Evolutionary conservation across 2,329 filamentous ascomycete species (phyloP).

Genomic region (Coniochaeta hoffmannii): DNA sequence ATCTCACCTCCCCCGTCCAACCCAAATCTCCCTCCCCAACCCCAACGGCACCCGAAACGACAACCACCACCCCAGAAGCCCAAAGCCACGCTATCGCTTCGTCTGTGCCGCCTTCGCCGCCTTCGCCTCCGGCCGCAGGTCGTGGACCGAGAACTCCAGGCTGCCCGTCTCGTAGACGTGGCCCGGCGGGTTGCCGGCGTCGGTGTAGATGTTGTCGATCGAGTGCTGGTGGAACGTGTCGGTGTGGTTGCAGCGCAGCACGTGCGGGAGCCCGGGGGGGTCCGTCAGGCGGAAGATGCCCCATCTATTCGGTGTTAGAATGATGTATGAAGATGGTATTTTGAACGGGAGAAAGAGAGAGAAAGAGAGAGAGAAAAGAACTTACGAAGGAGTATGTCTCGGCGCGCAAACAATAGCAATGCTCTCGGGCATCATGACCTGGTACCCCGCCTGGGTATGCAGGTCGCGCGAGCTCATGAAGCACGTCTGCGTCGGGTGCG

Average conservation of each 20-base stretch:
- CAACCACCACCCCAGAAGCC: background rate
- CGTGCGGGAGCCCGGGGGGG: conserved; percentile 80
- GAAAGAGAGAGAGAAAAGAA: background rate
- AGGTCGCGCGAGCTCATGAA: conserved; percentile 95
- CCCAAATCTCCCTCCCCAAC: background rate
- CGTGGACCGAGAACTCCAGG: conserved; percentile 52
- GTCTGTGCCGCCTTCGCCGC: no score
- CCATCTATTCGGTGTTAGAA: conserved; percentile 45
- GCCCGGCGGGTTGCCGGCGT: conserved; percentile 57
- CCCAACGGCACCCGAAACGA: background rate
- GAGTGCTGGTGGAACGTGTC: conserved; percentile 77
- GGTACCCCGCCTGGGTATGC: conserved; percentile 90
- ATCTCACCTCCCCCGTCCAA: no score
- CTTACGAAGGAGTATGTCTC: conserved; percentile 66
- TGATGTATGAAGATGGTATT: no score
- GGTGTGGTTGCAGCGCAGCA: conserved; percentile 68
- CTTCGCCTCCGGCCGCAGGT: conserved; percentile 34
- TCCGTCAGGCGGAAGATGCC: conserved; percentile 91
- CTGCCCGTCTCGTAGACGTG: conserved; percentile 64
- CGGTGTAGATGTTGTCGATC: conserved; percentile 67
- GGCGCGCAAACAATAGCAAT: conserved; percentile 96
- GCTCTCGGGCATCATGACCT: conserved; percentile 93
- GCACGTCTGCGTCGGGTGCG: conserved; percentile 91
- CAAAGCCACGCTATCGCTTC: conserved; percentile 8
- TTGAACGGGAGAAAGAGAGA: conserved; percentile 2